Percentiles rank a stretch among this genome's conserved stretches.
Conservation (phyloP, 352 stramenopile species). For the Globisporangium solare region DNA sequence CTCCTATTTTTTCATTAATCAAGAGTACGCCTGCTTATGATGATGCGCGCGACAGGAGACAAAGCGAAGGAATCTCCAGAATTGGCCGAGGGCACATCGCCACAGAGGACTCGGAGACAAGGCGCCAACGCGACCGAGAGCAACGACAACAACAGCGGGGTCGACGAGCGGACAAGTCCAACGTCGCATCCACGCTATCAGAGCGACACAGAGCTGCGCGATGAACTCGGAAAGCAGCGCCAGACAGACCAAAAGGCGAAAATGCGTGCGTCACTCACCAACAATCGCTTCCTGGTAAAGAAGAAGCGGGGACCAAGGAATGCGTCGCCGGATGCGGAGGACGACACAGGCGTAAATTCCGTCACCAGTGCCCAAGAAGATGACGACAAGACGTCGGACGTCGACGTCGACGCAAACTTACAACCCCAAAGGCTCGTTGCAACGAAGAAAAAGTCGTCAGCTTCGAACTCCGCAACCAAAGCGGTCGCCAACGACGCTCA, state of each 20-base stretch:
- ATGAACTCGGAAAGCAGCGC: constrained; percentile 37
- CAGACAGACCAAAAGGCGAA: constrained; percentile 17
- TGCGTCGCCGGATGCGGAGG: constrained; percentile 2
- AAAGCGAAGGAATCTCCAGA: not conserved
- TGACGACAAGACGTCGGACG: no score
- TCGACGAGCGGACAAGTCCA: constrained; percentile 4
- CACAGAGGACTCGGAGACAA: not conserved
- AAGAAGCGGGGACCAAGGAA: constrained; percentile 2
- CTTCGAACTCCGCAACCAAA: constrained; percentile 5
- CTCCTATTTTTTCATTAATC: no score
- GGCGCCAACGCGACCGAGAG: not conserved
- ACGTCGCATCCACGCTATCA: constrained; percentile 13
- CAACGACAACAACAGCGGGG: not conserved
- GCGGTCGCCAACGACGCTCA: not conserved
- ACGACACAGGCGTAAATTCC: not conserved
- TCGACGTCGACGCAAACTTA: no score
- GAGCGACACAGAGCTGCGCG: constrained; percentile 31
- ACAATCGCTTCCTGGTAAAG: constrained; percentile 47
- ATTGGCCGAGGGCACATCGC: not conserved
- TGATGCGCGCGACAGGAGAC: constrained; percentile 1
- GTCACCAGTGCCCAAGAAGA: no score
- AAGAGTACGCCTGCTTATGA: not conserved
- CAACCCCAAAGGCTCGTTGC: constrained; percentile 7
- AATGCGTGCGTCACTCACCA: constrained; percentile 19
- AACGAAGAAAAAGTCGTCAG: constrained; percentile 11